These are phyloP conservation scores for Boletus mariae DNA, from an alignment of 1,284 basidiomycete genomes.

Conservation along the genomic window DNA sequence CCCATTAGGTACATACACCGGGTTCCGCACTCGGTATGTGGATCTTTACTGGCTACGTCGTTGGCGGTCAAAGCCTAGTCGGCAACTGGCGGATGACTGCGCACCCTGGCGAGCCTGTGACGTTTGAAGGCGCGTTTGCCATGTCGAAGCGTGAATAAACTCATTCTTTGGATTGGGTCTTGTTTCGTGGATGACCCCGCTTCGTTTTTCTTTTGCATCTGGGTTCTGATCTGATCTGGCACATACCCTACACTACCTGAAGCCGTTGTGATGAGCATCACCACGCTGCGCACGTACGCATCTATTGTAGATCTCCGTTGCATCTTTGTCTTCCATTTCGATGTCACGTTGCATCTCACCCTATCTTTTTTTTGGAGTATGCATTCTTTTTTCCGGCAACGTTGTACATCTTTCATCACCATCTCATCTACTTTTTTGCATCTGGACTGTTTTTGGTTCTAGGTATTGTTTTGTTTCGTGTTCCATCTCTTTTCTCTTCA, in stretches of 20 bases:
- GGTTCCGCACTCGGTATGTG: slow-evolving; percentile 35
- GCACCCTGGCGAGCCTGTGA: slow-evolving; percentile 40
- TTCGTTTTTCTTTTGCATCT: slow-evolving; percentile 3
- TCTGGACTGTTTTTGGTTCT: background rate
- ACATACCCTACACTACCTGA: slow-evolving; percentile 7
- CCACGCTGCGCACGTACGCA: slow-evolving; percentile 8
- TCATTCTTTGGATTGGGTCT: background rate
- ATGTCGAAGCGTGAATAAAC: slow-evolving; percentile 42
- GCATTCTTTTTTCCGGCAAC: background rate
- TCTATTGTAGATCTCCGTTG: slow-evolving; percentile 23
- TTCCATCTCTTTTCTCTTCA: background rate
- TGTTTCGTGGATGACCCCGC: slow-evolving; percentile 6
- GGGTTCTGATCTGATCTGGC: slow-evolving; percentile 12
- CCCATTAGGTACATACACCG: slow-evolving; percentile 6
- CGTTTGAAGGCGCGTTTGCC: slow-evolving; percentile 57
- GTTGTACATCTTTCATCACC: background rate
- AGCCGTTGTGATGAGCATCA: slow-evolving; percentile 7
- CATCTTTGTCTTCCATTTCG: slow-evolving; percentile 11
- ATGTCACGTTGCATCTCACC: background rate
- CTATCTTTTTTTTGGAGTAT: background rate
- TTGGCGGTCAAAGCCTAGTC: slow-evolving; percentile 60
- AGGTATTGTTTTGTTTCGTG: background rate
- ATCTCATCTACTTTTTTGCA: background rate
- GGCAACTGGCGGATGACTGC: slow-evolving; percentile 58
- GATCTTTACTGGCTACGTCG: slow-evolving; percentile 68